Percentiles rank a stretch among this genome's conserved stretches.
phyloP scores from a whole-genome alignment of 1,284 basidiomycete species.

The Cystobasidiaceae sp. region DNA sequence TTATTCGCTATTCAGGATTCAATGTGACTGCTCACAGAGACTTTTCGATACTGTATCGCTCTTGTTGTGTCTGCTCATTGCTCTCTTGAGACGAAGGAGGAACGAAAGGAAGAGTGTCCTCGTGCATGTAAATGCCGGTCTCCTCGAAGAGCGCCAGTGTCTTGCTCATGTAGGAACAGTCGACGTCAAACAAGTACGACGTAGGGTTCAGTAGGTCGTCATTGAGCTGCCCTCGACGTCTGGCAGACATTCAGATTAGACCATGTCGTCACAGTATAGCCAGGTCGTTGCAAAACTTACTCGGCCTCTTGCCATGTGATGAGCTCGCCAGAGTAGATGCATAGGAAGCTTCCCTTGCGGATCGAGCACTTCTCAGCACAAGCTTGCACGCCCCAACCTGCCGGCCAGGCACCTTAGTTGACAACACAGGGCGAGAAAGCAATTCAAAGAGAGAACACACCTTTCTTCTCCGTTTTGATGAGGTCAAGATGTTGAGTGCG shows the following conservation, averaged over 20 bases:
- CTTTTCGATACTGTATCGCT: not conserved
- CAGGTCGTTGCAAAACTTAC: not conserved
- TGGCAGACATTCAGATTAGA: not conserved
- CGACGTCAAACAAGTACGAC: slow-evolving; percentile 27
- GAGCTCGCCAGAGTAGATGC: slow-evolving; percentile 23
- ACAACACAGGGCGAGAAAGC: not conserved
- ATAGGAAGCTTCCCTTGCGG: slow-evolving; percentile 18
- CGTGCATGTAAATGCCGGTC: slow-evolving; percentile 7
- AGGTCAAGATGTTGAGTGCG: slow-evolving; percentile 5
- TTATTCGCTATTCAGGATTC: no score
- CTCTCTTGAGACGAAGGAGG: not conserved
- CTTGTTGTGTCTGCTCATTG: not conserved
- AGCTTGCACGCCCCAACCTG: slow-evolving; percentile 23
- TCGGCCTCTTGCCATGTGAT: slow-evolving; percentile 8
- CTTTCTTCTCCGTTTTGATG: slow-evolving; percentile 21
- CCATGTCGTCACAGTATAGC: not conserved
- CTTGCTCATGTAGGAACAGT: not conserved
- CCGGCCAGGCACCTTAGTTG: not conserved
- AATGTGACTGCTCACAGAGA: not conserved
- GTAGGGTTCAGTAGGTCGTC: not conserved
- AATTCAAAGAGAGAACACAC: slow-evolving; percentile 4
- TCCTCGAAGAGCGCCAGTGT: not conserved
- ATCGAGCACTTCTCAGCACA: not conserved
- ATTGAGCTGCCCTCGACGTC: slow-evolving; percentile 3
- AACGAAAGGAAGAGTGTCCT: not conserved